Percentiles rank a stretch among this genome's conserved stretches.
Conservation (phyloP, 768 basidiomycete genomes). For the Phlegmacium glaucopus region DNA sequence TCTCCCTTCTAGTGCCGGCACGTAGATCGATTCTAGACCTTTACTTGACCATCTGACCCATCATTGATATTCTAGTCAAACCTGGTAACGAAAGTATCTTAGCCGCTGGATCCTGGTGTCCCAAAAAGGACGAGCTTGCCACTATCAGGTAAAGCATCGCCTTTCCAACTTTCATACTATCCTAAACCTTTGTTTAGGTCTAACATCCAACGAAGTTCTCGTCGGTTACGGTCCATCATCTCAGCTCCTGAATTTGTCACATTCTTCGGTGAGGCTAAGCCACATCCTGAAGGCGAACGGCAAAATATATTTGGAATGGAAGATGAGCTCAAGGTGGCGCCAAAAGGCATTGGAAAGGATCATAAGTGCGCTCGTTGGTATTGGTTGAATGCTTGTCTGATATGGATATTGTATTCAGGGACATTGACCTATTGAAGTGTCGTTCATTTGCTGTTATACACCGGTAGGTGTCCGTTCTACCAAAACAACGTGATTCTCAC, state of each 20-base stretch:
- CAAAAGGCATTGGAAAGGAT: slow-evolving; percentile 83
- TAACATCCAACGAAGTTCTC: slow-evolving; percentile 60
- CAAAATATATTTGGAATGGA: slow-evolving; percentile 84
- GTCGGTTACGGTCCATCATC: slow-evolving; percentile 64
- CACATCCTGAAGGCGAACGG: slow-evolving; percentile 56
- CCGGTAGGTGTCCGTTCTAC: slow-evolving; percentile 35
- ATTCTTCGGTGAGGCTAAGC: slow-evolving; percentile 70
- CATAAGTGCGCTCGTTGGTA: slow-evolving; percentile 52
- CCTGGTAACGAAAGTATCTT: slow-evolving; percentile 67
- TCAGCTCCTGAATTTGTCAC: slow-evolving; percentile 67
- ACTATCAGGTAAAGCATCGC: slow-evolving; percentile 55
- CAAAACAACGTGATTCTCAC: not conserved
- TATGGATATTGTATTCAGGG: slow-evolving; percentile 37
- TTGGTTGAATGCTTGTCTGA: not conserved
- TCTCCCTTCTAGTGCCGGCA: slow-evolving; percentile 24
- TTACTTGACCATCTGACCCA: not conserved
- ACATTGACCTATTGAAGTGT: slow-evolving; percentile 90
- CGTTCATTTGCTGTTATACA: slow-evolving; percentile 71
- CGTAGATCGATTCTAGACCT: slow-evolving; percentile 3
- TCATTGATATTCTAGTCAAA: slow-evolving; percentile 40
- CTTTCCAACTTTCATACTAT: not conserved
- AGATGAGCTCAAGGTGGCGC: slow-evolving; percentile 86
- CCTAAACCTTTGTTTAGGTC: not conserved
- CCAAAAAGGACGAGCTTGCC: slow-evolving; percentile 73
- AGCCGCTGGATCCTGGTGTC: slow-evolving; percentile 81